phyloP scores from a whole-genome alignment of 2,329 filamentous ascomycete species.

The Pseudogymnoascus sp. region DNA sequence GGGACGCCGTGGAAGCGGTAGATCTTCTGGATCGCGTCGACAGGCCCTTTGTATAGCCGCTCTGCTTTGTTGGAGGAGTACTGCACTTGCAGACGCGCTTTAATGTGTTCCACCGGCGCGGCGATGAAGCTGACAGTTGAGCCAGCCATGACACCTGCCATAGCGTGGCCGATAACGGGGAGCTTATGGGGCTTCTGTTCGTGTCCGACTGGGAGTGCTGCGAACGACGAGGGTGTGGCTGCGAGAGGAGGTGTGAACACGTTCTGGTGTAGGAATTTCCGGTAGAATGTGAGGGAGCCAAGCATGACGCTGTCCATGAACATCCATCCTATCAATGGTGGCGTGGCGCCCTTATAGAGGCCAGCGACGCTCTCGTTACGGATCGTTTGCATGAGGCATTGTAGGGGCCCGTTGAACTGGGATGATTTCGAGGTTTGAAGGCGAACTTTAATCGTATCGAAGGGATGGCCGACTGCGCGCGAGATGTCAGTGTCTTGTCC shows the following conservation, averaged over 20 bases:
- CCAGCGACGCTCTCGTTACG: conserved; percentile 77
- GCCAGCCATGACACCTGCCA: conserved; percentile 82
- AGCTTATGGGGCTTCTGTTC: conserved; percentile 43
- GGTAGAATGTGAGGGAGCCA: conserved; percentile 84
- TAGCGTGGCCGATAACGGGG: conserved; percentile 71
- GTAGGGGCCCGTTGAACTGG: conserved; percentile 77
- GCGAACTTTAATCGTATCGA: conserved; percentile 95
- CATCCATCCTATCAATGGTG: conserved; percentile 94
- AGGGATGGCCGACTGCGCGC: conserved; percentile 57
- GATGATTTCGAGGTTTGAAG: conserved; percentile 73
- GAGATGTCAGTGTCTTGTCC: conserved; percentile 1
- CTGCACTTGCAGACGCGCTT: conserved; percentile 88
- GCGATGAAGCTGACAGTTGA: conserved; percentile 88
- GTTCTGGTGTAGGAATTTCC: conserved; percentile 71
- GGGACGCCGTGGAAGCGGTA: conserved; percentile 62
- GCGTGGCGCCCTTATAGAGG: conserved; percentile 90
- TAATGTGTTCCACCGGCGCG: conserved; percentile 89
- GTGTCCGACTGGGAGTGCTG: conserved; percentile 15
- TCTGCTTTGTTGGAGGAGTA: conserved; percentile 74
- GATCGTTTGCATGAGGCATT: conserved; percentile 78
- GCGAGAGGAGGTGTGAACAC: conserved; percentile 52
- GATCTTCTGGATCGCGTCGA: conserved; percentile 73
- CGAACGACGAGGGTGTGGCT: conserved; percentile 24
- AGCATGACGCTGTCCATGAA: conserved; percentile 93
- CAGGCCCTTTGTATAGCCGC: conserved; percentile 74